A percentile compares a stretch with the other conserved stretches of the same genome.
phyloP scores from a whole-genome alignment of 1,284 basidiomycete species.

The Leccinum huronense region DNA sequence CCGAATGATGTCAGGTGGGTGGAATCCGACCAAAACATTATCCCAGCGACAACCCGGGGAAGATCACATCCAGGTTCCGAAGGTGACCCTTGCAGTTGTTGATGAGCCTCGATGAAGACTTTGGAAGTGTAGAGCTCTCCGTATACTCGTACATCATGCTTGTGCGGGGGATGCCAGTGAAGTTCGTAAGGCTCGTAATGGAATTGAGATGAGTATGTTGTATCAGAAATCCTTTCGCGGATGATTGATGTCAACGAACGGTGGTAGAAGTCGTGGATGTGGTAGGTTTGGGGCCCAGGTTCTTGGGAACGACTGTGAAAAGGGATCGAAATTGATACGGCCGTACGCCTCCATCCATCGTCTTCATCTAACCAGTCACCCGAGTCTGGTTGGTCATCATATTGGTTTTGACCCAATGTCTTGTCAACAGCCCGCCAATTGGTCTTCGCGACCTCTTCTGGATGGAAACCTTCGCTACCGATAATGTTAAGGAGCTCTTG shows the following conservation, averaged over 20 bases:
- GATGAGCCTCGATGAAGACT: not conserved
- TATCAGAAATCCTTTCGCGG: not conserved
- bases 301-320: not conserved
- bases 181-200: not conserved
- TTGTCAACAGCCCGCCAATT: conserved; percentile 1
- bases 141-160: not conserved
- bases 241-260: not conserved
- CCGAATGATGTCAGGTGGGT: not conserved
- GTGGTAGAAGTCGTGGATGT: not conserved
- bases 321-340: not conserved
- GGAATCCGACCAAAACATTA: not conserved
- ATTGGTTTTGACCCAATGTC: not conserved
- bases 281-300: not conserved
- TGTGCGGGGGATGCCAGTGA: not conserved
- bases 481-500: not conserved
- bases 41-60: not conserved
- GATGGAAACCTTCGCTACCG: not conserved
- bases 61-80: not conserved
- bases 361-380: not conserved
- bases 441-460: not conserved
- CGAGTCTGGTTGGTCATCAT: not conserved
- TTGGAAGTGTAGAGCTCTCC: not conserved
- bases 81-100: not conserved
- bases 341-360: not conserved
- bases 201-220: not conserved